phyloP scores from a whole-genome alignment of 345 rosid species.

The Erucastrum elatum region DNA sequence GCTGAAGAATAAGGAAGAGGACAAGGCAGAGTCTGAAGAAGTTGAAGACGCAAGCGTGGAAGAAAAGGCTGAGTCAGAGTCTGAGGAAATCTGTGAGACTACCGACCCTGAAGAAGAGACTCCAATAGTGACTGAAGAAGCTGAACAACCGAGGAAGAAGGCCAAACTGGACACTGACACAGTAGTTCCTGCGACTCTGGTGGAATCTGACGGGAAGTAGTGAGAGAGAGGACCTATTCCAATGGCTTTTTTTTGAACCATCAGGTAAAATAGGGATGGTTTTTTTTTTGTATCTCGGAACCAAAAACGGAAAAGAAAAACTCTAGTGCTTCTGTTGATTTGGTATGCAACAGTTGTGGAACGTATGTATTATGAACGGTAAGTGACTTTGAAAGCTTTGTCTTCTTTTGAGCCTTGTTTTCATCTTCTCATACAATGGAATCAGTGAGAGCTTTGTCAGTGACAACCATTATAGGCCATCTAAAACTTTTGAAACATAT shows the following conservation, averaged over 20 bases:
- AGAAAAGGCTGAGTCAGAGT: constrained; percentile 1
- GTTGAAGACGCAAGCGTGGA: constrained; percentile 1
- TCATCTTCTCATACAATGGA: neutral
- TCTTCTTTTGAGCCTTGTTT: neutral
- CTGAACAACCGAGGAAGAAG: constrained; percentile 1
- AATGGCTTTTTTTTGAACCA: neutral
- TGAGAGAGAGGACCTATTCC: neutral
- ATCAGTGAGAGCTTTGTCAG: neutral
- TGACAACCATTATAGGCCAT: neutral
- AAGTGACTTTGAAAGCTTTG: neutral
- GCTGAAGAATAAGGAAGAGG: constrained; percentile 33
- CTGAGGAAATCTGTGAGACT: neutral
- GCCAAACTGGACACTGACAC: constrained; percentile 8
- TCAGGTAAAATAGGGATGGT: neutral
- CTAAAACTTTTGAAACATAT: neutral
- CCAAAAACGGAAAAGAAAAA: neutral
- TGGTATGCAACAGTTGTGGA: neutral
- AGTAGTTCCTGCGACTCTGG: neutral
- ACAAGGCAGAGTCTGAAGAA: neutral
- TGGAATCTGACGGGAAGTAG: neutral
- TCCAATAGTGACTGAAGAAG: neutral
- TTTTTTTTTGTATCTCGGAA: neutral
- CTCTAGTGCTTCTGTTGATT: neutral
- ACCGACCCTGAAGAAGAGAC: neutral
- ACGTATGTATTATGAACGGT: neutral